These are phyloP conservation scores for Kalaharituber pfeilii DNA, from an alignment of 2,329 filamentous ascomycete species.

Conservation along the genomic window DNA sequence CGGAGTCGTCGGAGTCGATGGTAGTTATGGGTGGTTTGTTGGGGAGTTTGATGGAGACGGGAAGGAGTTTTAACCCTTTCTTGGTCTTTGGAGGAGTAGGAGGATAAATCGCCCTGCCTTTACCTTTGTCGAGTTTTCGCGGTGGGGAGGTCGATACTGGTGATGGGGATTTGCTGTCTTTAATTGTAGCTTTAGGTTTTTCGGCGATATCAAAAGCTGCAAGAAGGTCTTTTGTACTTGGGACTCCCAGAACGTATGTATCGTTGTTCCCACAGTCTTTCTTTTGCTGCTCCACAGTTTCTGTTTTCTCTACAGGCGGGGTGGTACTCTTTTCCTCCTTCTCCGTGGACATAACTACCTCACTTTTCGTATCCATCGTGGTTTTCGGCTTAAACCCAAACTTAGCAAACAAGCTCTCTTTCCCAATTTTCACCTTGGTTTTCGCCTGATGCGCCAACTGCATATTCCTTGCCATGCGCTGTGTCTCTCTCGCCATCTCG, in stretches of 20 bases:
- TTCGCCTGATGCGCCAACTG: conserved; percentile 78
- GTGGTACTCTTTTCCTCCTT: neutral
- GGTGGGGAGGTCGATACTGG: conserved; percentile 18
- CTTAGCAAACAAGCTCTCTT: conserved; percentile 60
- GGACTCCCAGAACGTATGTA: conserved; percentile 7
- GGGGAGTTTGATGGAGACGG: conserved; percentile 8
- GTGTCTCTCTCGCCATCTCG: conserved; percentile 88
- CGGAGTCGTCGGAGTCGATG: conserved; percentile 34
- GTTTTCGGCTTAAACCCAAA: conserved; percentile 49
- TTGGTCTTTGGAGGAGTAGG: neutral
- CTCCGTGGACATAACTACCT: neutral
- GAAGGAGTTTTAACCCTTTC: conserved; percentile 13
- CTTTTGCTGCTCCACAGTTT: neutral
- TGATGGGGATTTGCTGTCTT: neutral
- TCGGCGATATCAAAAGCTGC: neutral
- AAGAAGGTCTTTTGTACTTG: conserved; percentile 5
- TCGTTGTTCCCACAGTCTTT: neutral
- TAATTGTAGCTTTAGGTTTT: neutral
- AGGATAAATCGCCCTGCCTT: conserved; percentile 37
- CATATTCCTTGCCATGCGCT: conserved; percentile 75
- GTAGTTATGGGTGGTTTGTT: conserved; percentile 5
- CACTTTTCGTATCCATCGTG: neutral
- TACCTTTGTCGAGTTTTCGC: conserved; percentile 38
- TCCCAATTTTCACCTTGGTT: conserved; percentile 80
- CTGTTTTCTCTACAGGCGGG: neutral